Base-by-base conservation (phyloP, 2,329 filamentous ascomycete species). In the Gaeumannomyces tritici region DNA sequence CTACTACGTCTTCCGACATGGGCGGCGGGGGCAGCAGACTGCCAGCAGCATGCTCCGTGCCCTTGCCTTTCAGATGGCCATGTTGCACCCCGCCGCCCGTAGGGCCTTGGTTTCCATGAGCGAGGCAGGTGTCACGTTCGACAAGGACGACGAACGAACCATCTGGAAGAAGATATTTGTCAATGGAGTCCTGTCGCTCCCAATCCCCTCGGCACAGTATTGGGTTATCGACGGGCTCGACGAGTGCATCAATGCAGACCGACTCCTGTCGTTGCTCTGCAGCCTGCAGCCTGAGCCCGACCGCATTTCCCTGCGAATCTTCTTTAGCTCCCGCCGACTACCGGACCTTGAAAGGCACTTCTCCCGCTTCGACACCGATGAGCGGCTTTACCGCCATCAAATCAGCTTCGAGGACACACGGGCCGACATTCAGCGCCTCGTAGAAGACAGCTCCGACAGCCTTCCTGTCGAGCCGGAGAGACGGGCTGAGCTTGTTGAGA, bases 41-140 rank as follows among this genome's bases (percentile, higher is more conserved):
- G 35, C 51, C 12, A 27, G 31, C 21, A 35, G 42, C 9, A 18
- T 62, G 33, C 67, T 76, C 2, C 65, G 70, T 1, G 70, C 67
- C 1, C 55, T 76, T 4, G 71, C 73, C 13, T 74, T 69, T 51
- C 74, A 76, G 61, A 74, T 74, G 71, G 71, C 72, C 12, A 29
- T 29, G 1, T 55, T 42, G 8, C 64, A 72, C 55, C 24, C 61
- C 18, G 54, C 63, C 1, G 61, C 69, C 11, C 62, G 64, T 1
- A 51, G 67, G 1, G 60, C n/a, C 21, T 35, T 73, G 4, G n/a
- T 67, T 1, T 58, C 63, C n/a, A 64, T 73, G 61, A 57, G 63
- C 13, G 56, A 62, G 5, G 61, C 68, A 21, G 67, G 64, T 27
- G 31, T 65, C 1, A 42, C 54, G 3, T 56, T 72, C 3, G 66